A percentile compares a stretch with the other conserved stretches of the same genome.
phyloP scores from a whole-genome alignment of 2,329 filamentous ascomycete species.

The Clonostachys chloroleuca region DNA sequence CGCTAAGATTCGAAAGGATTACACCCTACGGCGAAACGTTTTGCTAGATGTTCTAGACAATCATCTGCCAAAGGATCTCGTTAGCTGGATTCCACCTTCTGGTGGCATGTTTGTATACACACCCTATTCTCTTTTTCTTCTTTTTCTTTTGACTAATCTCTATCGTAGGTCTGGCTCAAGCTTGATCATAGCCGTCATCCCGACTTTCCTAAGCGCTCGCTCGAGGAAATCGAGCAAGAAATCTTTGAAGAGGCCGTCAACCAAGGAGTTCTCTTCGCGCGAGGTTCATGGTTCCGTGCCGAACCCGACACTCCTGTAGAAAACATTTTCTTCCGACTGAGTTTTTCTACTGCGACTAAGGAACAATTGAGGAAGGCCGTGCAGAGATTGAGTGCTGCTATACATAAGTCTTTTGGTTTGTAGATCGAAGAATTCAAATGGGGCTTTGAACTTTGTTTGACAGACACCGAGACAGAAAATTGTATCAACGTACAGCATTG shows the following conservation, averaged over 20 bases:
- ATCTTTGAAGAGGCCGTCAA: conserved; percentile 70
- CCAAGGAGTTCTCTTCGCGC: conserved; percentile 68
- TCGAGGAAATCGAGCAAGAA: conserved; percentile 60
- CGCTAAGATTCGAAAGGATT: conserved; percentile 68
- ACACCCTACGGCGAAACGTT: conserved; percentile 67
- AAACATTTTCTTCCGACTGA: conserved; percentile 77
- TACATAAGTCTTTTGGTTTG: background rate
- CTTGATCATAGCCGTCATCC: too few species aligned
- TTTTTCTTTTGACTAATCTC: background rate
- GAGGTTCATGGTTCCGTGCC: conserved; percentile 81
- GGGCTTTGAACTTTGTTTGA: too few species aligned
- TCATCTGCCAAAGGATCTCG: conserved; percentile 64
- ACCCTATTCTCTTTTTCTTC: background rate
- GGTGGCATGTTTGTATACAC: conserved; percentile 81
- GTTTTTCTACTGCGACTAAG: conserved; percentile 70
- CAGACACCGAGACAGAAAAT: too few species aligned
- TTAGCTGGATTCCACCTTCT: conserved; percentile 69
- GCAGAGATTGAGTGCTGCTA: too few species aligned
- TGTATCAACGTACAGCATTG: too few species aligned
- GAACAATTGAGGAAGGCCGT: background rate
- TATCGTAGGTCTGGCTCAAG: background rate
- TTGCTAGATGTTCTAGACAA: conserved; percentile 72
- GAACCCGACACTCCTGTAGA: conserved; percentile 49
- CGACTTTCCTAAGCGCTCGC: too few species aligned
- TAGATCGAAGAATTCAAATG: too few species aligned